A percentile compares a stretch with the other conserved stretches of the same genome.
Evolutionary conservation across 108 stramenopile species (phyloP).

Genomic region (Seminavis robusta): DNA sequence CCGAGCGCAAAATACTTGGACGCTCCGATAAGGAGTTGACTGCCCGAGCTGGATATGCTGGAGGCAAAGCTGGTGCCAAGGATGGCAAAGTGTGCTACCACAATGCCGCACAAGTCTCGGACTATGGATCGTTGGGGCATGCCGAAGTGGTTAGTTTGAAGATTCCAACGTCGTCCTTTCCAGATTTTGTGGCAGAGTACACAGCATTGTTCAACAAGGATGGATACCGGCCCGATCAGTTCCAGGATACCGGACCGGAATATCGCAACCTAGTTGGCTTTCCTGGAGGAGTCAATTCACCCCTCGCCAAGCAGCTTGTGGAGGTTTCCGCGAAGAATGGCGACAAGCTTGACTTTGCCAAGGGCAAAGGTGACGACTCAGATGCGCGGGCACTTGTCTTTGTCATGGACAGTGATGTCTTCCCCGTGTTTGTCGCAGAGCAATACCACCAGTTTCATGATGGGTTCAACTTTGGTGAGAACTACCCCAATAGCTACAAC

Average conservation of each 20-base stretch:
- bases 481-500: slow-evolving; percentile 8
- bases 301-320: slow-evolving; percentile 19
- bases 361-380: slow-evolving; percentile 55
- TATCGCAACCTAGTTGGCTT: slow-evolving; percentile 54
- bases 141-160: slow-evolving; percentile 66
- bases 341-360: slow-evolving; percentile 31
- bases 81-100: slow-evolving; percentile 65
- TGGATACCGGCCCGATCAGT: slow-evolving; percentile 41
- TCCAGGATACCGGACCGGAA: slow-evolving; percentile 61
- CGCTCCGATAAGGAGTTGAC: slow-evolving; percentile 49
- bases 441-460: slow-evolving; percentile 27
- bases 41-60: slow-evolving; percentile 66
- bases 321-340: slow-evolving; percentile 37
- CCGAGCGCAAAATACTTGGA: slow-evolving; percentile 49
- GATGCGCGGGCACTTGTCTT: slow-evolving; percentile 35
- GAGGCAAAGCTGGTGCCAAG: slow-evolving; percentile 24
- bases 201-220: slow-evolving; percentile 43
- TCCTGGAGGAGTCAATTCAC: slow-evolving; percentile 36
- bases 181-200: slow-evolving; percentile 57
- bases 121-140: slow-evolving; percentile 70
- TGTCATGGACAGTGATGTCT: slow-evolving; percentile 43
- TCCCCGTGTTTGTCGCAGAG: slow-evolving; percentile 58
- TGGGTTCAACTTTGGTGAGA: slow-evolving; percentile 9
- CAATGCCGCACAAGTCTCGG: slow-evolving; percentile 56
- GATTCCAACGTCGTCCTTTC: slow-evolving; percentile 37